Percentiles rank a stretch among this genome's conserved stretches.
Evolutionary conservation across 495 filamentous ascomycete species (phyloP).

Genomic region (Aspergillus campestris): DNA sequence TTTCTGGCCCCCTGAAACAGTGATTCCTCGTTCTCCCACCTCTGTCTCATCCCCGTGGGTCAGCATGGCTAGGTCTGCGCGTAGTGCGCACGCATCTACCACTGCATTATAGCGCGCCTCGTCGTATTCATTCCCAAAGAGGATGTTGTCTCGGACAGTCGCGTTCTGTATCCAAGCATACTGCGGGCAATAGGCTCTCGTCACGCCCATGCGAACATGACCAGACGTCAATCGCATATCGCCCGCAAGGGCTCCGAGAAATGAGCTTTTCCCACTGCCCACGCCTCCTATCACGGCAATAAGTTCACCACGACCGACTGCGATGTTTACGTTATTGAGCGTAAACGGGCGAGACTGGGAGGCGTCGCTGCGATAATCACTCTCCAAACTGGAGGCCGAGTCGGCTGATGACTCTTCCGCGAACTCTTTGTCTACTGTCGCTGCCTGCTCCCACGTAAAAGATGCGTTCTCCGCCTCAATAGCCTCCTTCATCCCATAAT

Average conservation of each 20-base stretch:
- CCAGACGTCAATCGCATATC: conserved; percentile 86
- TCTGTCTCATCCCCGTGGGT: conserved; percentile 48
- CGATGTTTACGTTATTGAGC: conserved; percentile 63
- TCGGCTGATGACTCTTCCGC: conserved; percentile 13
- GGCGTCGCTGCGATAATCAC: conserved; percentile 27
- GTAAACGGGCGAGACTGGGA: conserved; percentile 62
- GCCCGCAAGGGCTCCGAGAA: conserved; percentile 83
- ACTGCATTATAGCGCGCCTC: conserved; percentile 48
- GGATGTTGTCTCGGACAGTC: conserved; percentile 76
- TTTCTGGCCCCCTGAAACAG: conserved; percentile 59
- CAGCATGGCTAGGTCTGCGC: conserved; percentile 47
- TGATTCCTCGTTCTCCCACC: conserved; percentile 56
- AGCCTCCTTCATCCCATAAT: conserved; percentile 55
- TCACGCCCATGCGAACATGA: conserved; percentile 62
- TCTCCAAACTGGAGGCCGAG: conserved; percentile 16
- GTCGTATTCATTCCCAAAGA: conserved; percentile 67
- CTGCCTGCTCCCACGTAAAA: conserved; percentile 84
- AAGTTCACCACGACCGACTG: conserved; percentile 72
- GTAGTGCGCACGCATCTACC: conserved; percentile 48
- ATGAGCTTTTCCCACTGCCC: conserved; percentile 84
- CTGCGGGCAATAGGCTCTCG: conserved; percentile 84
- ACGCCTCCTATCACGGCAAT: conserved; percentile 87
- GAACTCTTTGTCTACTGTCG: conserved; percentile 24
- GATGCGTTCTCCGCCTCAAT: conserved; percentile 62
- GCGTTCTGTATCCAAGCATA: conserved; percentile 97